phyloP scores from a whole-genome alignment of 176 grass and related monocot genomes.

The Elaeis guineensis region DNA sequence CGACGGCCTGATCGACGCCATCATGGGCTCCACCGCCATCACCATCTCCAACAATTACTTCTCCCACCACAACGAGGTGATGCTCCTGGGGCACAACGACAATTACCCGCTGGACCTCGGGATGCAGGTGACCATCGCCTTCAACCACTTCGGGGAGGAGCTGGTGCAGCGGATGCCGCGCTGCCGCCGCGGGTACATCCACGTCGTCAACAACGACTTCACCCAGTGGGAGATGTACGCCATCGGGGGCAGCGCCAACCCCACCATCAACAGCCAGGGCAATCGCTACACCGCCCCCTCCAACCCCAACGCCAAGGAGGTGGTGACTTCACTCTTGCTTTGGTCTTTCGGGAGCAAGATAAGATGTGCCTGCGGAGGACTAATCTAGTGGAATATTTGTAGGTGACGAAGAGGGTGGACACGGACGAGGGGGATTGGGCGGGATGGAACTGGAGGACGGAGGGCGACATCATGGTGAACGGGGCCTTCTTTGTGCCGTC shows the following conservation, averaged over 20 bases:
- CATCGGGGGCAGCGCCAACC: background rate
- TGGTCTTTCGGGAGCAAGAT: no score
- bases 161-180: constrained; percentile 8
- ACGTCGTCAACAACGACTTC: constrained; percentile 5
- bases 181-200: background rate
- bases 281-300: background rate
- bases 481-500: constrained; percentile 6
- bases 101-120: background rate
- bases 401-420: background rate
- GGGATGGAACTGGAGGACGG: constrained; percentile 5
- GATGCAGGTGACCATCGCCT: constrained; percentile 10
- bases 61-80: constrained; percentile 1
- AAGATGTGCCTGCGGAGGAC: no score
- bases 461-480: constrained; percentile 2
- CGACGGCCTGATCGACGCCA: constrained; percentile 5
- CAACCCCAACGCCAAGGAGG: background rate
- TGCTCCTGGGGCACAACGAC: constrained; percentile 2
- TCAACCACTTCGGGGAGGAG: constrained; percentile 6
- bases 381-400: background rate
- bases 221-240: constrained; percentile 7
- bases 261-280: constrained; percentile 11
- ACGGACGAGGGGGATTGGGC: background rate
- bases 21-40: background rate
- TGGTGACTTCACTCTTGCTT: no score
- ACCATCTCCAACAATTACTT: constrained; percentile 5